phyloP scores from a whole-genome alignment of 176 grass and related monocot species.

The Triticum monococcum region DNA sequence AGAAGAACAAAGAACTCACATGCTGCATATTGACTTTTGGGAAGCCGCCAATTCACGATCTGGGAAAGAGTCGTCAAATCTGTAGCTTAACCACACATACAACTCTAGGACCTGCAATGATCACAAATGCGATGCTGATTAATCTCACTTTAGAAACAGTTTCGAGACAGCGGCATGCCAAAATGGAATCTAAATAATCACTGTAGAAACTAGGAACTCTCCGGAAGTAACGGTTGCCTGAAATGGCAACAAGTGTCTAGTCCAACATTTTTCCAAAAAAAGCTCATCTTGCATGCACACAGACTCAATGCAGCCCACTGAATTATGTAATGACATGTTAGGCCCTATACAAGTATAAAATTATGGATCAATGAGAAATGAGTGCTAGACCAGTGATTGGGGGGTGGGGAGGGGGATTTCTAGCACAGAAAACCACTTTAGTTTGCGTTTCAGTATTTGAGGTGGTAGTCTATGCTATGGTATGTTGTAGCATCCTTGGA shows the following conservation, averaged over 20 bases:
- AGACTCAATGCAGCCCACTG: neutral
- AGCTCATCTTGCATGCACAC: neutral
- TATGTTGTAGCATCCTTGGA: constrained; percentile 1
- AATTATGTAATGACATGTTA: neutral
- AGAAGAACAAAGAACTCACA: constrained; percentile 44
- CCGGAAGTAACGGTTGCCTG: neutral
- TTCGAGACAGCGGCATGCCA: neutral
- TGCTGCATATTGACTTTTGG: constrained; percentile 91
- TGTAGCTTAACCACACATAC: constrained; percentile 97
- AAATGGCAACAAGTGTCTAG: neutral
- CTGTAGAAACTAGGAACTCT: neutral
- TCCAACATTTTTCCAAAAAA: neutral
- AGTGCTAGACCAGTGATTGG: neutral
- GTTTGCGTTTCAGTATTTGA: neutral
- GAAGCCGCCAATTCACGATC: constrained; percentile 80
- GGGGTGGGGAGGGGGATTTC: too few species aligned
- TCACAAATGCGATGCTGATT: neutral
- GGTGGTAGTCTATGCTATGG: neutral
- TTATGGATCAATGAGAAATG: neutral
- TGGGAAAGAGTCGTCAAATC: constrained; percentile 90
- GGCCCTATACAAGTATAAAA: neutral
- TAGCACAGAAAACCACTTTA: too few species aligned
- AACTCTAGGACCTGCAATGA: constrained; percentile 80
- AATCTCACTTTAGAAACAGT: neutral
- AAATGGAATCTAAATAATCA: neutral